phyloP scores from a whole-genome alignment of 208 protist genomes.

The Leishmania gerbilli region DNA sequence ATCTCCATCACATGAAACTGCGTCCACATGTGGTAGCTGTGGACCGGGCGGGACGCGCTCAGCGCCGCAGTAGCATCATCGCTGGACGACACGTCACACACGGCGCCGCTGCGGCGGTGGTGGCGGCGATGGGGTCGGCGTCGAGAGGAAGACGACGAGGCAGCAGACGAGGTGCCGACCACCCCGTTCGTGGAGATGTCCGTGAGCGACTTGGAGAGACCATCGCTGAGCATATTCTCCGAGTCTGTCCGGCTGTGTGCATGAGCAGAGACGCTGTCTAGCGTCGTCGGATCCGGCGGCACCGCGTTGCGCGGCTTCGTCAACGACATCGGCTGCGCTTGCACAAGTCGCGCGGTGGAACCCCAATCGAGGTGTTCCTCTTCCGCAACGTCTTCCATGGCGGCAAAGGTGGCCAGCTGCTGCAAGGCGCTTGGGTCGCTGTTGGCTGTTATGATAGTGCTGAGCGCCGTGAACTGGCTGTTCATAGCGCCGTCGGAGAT shows the following conservation, averaged over 20 bases:
- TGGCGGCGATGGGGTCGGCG: slow-evolving; percentile 25
- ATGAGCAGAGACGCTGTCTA: not conserved
- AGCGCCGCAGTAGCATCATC: slow-evolving; percentile 2
- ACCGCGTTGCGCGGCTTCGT: slow-evolving; percentile 21
- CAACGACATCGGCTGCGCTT: slow-evolving; percentile 1
- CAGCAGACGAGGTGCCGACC: not conserved
- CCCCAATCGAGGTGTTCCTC: slow-evolving; percentile 78
- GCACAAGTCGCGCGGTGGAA: slow-evolving; percentile 31
- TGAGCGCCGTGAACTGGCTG: slow-evolving; percentile 38
- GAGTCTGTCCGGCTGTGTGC: slow-evolving; percentile 13
- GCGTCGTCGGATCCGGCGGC: slow-evolving; percentile 14
- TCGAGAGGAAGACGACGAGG: slow-evolving; percentile 18
- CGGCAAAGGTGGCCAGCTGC: slow-evolving; percentile 71
- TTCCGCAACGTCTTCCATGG: slow-evolving; percentile 62
- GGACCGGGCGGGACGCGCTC: slow-evolving; percentile 19
- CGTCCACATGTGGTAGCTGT: slow-evolving; percentile 55
- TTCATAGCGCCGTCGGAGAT: slow-evolving; percentile 31
- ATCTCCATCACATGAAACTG: slow-evolving; percentile 73
- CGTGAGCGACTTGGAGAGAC: slow-evolving; percentile 16
- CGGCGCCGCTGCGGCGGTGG: slow-evolving; percentile 19
- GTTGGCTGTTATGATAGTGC: slow-evolving; percentile 47
- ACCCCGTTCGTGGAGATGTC: slow-evolving; percentile 1
- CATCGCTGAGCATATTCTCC: slow-evolving; percentile 9
- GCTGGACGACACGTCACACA: not conserved
- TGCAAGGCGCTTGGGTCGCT: slow-evolving; percentile 52